Evolutionary conservation across 352 stramenopile species (phyloP), one percentile per base, ranked within the genome.

Genomic region (Pythium phragmitis): DNA sequence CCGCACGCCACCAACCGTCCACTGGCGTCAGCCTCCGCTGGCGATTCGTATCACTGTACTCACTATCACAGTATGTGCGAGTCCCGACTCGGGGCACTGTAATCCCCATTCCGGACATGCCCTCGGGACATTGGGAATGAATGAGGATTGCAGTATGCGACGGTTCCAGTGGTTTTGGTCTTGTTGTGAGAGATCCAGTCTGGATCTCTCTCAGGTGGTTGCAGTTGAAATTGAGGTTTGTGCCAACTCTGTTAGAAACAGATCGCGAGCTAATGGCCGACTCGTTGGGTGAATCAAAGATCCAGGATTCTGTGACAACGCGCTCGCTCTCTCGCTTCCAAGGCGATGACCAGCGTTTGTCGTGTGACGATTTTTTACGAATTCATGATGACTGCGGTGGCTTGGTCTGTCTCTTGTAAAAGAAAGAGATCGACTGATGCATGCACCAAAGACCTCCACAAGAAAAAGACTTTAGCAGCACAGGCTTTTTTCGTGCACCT

Each of bases 201-300:
- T 50, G 45, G 45, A 50, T 50, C 45, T 50, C 41, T 47, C 11
- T 9, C 7, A 39, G 11, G 5, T 46, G 39, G 45, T 50, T 50
- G 45, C 45, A 50, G 45, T 50, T 50, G 45, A 50, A 50, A 33
- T 50, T 50, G n/a, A n/a, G n/a, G 45, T 7, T 50, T 46, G 39
- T 5, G 34, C 11, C 3, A 39, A 39, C 34, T 39, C 34, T 39
- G 7, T 46, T 14, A n/a, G 39, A 46, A 46, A 46, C 39, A 46
- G 39, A 46, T 46, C 39, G 39, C 39, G 13, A 46, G 13, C 17
- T 46, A 17, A 46, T 46, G 39, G 39, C 3, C 34, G 11, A 39
- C 7, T 30, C 26, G 26, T 30, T 14, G 34, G 34, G 34, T 39
- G 34, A 39, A 30, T 30, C 26, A 30, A 30, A 39, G 34, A 39